A percentile compares a stretch with the other conserved stretches of the same genome.
phyloP scores from a whole-genome alignment of 2,329 filamentous ascomycete species.

The Cordyceps cateniannulata region DNA sequence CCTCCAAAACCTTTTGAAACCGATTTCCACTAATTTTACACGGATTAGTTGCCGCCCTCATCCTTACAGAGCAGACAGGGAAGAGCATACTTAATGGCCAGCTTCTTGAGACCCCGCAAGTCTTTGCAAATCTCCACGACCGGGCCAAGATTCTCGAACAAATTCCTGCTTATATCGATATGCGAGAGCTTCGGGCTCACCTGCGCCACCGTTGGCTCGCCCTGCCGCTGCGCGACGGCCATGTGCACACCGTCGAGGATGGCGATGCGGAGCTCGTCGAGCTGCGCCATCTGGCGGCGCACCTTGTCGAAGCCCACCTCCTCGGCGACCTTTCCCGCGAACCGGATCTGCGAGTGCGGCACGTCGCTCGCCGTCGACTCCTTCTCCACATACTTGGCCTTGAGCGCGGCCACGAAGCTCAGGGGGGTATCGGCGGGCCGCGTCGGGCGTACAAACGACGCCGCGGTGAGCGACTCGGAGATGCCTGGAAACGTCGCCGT shows the following conservation, averaged over 20 bases:
- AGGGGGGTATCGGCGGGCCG: constrained; percentile 61
- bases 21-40: constrained; percentile 61
- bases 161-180: constrained; percentile 78
- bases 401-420: constrained; percentile 73
- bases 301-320: constrained; percentile 97
- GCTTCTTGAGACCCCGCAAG: constrained; percentile 55
- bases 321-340: constrained; percentile 78
- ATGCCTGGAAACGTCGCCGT: constrained; percentile 42
- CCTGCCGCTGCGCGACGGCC: constrained; percentile 26
- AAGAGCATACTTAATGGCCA: constrained; percentile 63
- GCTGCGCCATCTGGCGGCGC: constrained; percentile 66
- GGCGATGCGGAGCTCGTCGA: constrained; percentile 72
- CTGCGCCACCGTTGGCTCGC: constrained; percentile 35
- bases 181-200: constrained; percentile 65
- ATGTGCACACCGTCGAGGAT: constrained; percentile 75
- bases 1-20: constrained; percentile 41
- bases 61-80: neutral
- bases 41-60: constrained; percentile 14
- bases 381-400: constrained; percentile 68
- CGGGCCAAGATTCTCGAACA: constrained; percentile 62
- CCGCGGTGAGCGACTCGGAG: constrained; percentile 60
- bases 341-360: constrained; percentile 45
- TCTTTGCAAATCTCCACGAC: constrained; percentile 66
- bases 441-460: constrained; percentile 79
- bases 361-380: constrained; percentile 26